These are phyloP conservation scores for Clavispora vitiphila DNA, from an alignment of 805 yeast genomes.

Conservation along the genomic window DNA sequence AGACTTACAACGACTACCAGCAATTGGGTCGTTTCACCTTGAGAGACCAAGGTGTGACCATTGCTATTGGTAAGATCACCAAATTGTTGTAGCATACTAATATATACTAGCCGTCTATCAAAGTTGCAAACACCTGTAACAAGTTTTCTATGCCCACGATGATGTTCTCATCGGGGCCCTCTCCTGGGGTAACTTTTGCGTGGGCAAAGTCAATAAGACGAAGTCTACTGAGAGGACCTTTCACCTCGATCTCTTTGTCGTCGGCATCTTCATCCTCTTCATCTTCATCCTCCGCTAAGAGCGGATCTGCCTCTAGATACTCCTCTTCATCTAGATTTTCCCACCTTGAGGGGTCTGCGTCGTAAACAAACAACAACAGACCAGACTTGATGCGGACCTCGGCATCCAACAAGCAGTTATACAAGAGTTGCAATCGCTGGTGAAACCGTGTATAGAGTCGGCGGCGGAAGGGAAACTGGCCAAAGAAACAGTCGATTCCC, in stretches of 20 bases:
- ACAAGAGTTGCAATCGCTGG: slow-evolving; percentile 60
- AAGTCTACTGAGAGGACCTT: slow-evolving; percentile 48
- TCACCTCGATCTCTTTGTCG: slow-evolving; percentile 25
- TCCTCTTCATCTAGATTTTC: slow-evolving; percentile 13
- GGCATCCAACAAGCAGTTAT: slow-evolving; percentile 55
- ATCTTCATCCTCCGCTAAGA: slow-evolving; percentile 16
- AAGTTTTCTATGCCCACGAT: slow-evolving; percentile 66
- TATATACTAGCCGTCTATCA: slow-evolving; percentile 6
- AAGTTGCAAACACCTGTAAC: slow-evolving; percentile 36
- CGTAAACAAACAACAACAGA: slow-evolving; percentile 69
- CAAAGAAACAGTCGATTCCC: slow-evolving; percentile 47
- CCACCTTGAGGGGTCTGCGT: slow-evolving; percentile 60
- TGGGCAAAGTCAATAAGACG: slow-evolving; percentile 90
- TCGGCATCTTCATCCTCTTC: slow-evolving; percentile 21
- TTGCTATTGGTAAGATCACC: slow-evolving; percentile 97
- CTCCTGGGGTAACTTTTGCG: slow-evolving; percentile 54
- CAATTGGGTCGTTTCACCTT: slow-evolving; percentile 97
- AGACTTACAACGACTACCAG: slow-evolving; percentile 86
- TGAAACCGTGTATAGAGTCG: slow-evolving; percentile 38
- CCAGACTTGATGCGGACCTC: slow-evolving; percentile 68
- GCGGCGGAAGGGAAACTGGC: slow-evolving; percentile 26
- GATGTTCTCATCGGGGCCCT: slow-evolving; percentile 68
- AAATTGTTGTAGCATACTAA: slow-evolving; percentile 56
- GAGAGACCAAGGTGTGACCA: slow-evolving; percentile 97
- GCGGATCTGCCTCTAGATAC: slow-evolving; percentile 22